Evolutionary conservation across 495 filamentous ascomycete genomes (phyloP).

Genomic region (Neurospora sp.): DNA sequence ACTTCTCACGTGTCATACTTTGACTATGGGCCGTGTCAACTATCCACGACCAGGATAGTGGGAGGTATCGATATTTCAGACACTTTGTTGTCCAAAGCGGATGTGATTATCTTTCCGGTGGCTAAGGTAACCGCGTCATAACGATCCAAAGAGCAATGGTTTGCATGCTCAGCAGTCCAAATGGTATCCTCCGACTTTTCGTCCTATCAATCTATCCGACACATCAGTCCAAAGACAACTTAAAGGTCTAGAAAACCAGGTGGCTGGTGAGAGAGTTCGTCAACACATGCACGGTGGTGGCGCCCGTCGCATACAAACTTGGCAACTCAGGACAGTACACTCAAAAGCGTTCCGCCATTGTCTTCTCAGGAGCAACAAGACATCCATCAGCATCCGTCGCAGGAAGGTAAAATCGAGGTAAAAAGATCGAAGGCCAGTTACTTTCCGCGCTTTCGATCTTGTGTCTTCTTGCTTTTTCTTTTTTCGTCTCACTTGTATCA

Average conservation of each 20-base stretch:
- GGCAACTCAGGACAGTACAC: neutral
- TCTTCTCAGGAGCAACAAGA: neutral
- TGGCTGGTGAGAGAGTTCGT: neutral
- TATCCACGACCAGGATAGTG: slow-evolving; percentile 1
- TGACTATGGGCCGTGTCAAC: slow-evolving; percentile 3
- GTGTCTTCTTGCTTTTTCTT: neutral
- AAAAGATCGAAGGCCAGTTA: neutral
- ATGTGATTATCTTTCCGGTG: neutral
- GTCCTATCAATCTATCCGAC: neutral
- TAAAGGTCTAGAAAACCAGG: neutral
- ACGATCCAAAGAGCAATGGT: neutral
- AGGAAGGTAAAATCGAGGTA: neutral
- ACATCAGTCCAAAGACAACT: neutral
- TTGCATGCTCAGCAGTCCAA: neutral
- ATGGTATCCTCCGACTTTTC: neutral
- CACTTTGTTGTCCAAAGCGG: neutral
- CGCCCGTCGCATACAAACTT: neutral
- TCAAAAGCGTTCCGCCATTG: neutral
- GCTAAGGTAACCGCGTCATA: neutral
- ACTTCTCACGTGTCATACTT: slow-evolving; percentile 13
- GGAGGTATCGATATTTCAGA: slow-evolving; percentile 1
- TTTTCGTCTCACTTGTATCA: neutral
- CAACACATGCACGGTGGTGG: neutral
- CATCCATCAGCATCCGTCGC: neutral
- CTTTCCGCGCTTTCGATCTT: neutral